A percentile compares a stretch with the other conserved stretches of the same genome.
These are phyloP conservation scores for Euryodendron excelsum DNA, from an alignment of 148 eudicot species.

Conservation along the genomic window DNA sequence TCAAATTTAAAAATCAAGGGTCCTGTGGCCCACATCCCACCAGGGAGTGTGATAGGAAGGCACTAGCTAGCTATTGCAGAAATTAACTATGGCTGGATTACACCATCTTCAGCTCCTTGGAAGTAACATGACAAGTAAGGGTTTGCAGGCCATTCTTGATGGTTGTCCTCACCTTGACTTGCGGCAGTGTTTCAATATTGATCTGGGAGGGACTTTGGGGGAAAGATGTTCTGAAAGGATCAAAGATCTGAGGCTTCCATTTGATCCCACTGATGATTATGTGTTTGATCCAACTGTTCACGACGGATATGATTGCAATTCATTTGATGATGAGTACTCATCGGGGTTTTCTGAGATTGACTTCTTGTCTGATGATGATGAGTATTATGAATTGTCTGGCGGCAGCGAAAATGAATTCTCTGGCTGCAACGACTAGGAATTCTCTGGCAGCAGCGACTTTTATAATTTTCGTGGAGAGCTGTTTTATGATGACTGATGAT, in stretches of 20 bases:
- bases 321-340: conserved; percentile 41
- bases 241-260: conserved; percentile 39
- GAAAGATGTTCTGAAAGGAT: conserved; percentile 43
- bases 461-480: conserved; percentile 9
- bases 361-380: conserved; percentile 39
- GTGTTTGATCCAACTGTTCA: conserved; percentile 30
- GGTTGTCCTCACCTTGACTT: conserved; percentile 57
- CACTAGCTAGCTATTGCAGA: conserved; percentile 52
- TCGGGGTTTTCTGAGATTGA: too few species aligned
- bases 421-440: too few species aligned
- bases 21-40: conserved; percentile 23
- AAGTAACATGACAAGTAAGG: conserved; percentile 51
- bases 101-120: conserved; percentile 58
- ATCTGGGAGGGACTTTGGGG: conserved; percentile 36
- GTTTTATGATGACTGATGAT: not conserved
- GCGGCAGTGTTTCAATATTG: conserved; percentile 49
- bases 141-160: conserved; percentile 51
- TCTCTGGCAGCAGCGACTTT: conserved; percentile 32
- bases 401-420: too few species aligned
- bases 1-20: conserved; percentile 42
- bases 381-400: conserved; percentile 34
- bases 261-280: conserved; percentile 52
- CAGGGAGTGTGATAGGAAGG: conserved; percentile 40
- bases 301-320: conserved; percentile 33
- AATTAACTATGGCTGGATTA: conserved; percentile 51